Percentiles rank a stretch among this genome's conserved stretches.
Conservation (phyloP, 345 rosid species). For the Brassica incana region DNA sequence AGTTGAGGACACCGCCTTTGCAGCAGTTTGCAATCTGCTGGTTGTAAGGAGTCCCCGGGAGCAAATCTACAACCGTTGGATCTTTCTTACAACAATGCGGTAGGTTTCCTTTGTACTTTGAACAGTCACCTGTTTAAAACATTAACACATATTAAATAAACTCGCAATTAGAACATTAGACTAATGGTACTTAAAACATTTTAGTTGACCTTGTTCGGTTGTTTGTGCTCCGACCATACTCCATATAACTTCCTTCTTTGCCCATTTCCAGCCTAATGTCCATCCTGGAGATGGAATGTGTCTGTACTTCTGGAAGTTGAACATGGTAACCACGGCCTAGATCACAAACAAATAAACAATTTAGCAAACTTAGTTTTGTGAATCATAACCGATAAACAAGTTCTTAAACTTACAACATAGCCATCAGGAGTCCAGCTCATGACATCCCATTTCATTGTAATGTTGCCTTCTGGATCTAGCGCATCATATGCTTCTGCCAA, state of each 20-base stretch:
- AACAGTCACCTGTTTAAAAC: conserved; percentile 59
- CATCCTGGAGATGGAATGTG: conserved; percentile 88
- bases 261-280: conserved; percentile 93
- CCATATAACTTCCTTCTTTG: conserved; percentile 90
- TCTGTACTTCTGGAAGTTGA: conserved; percentile 85
- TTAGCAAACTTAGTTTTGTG: neutral
- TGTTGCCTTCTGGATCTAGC: conserved; percentile 88
- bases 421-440: conserved; percentile 94
- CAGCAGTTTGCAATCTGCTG: conserved; percentile 94
- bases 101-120: conserved; percentile 66
- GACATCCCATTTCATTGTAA: conserved; percentile 95
- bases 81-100: conserved; percentile 91
- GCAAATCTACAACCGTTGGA: conserved; percentile 79
- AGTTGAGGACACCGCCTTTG: conserved; percentile 82
- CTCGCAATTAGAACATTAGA: neutral
- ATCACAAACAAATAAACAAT: neutral
- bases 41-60: conserved; percentile 85
- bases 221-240: conserved; percentile 76
- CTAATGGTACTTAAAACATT: neutral
- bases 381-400: too few relatives aligned
- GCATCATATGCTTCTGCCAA: conserved; percentile 86
- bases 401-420: conserved; percentile 70
- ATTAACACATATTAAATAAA: neutral
- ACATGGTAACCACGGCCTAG: conserved; percentile 81
- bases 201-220: conserved; percentile 65